Conservation (phyloP, 257 asterid species). For the Eucommia ulmoides region DNA sequence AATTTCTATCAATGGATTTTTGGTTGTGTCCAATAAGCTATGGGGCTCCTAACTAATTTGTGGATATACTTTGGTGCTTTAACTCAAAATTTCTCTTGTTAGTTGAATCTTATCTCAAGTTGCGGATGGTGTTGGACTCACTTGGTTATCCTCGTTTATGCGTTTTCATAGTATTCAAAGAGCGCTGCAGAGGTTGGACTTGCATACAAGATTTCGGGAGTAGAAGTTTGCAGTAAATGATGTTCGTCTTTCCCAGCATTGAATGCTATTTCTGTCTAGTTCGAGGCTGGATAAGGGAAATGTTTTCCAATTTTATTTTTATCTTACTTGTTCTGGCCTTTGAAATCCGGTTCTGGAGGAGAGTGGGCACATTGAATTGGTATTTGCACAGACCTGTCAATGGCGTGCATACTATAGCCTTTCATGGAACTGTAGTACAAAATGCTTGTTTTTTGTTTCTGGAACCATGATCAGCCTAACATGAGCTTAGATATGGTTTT, state of each 20-base stretch:
- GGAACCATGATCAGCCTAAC: not conserved
- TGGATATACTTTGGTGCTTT: not conserved
- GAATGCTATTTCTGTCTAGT: not conserved
- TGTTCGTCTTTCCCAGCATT: not conserved
- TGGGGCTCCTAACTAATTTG: not conserved
- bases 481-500: not conserved
- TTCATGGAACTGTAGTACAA: not conserved
- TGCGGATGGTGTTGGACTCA: not conserved
- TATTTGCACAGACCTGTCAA: conserved; percentile 2
- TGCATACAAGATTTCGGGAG: not conserved
- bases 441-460: not conserved
- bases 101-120: not conserved
- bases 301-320: not conserved
- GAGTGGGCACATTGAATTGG: not conserved
- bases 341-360: conserved; percentile 8
- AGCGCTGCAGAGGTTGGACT: not conserved
- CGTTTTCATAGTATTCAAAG: not conserved
- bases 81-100: not conserved
- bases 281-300: not conserved
- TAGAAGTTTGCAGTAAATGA: not conserved
- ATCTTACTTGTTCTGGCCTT: not conserved
- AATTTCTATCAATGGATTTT: not conserved
- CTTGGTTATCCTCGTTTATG: not conserved
- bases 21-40: not conserved
- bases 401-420: conserved; percentile 3